Evolutionary conservation across 768 basidiomycete genomes (phyloP), one percentile per base, ranked within the genome.

Genomic region (Suillus luteus): DNA sequence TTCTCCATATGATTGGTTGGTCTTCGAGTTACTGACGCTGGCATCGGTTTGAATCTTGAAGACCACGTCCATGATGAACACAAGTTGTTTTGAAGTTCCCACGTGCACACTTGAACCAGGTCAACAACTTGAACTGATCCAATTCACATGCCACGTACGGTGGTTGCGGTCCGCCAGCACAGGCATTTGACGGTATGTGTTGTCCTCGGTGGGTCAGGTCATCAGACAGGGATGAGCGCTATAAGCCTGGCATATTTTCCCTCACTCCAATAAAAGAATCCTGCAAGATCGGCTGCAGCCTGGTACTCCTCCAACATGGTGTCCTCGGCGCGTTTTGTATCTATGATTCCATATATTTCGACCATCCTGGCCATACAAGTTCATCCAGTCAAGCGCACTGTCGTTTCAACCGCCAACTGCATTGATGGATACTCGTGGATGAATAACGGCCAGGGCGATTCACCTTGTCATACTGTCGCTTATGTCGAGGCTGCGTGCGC

Each of bases 401-500:
- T 65, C 11, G 11, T 37, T 14, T 65, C 74, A 1, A 35, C 41
- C 60, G 73, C 67, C 31, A 59, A 55, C 0, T 75, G 73, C 55
- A 54, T 35, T 19, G 0, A 55, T 5, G 61, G 51, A 2, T 71
- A 71, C 65, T 37, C 41, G 6, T 75, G 74, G 74, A 75, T 75
- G 74, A 43, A 73, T 33, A 68, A 66, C 19, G 49, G 40, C 1
- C 66, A 69, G 17, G 31, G 37, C 38, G 0, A 48, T 17, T 59
- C 27, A n/a, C 66, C 75, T 3, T 76, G 75, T 64, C 54, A 68
- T 38, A 48, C 59, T 1, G 75, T 69, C 9, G 73, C 74, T 3
- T 75, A 73, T 51, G 73, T 76, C 58, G 71, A 76, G 14, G 72
- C 58, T 19, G 72, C 74, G 37, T 75, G 74, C 24, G 61, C 5